These are phyloP conservation scores for Inga laurina DNA, from an alignment of 306 rosid species.

Conservation along the genomic window DNA sequence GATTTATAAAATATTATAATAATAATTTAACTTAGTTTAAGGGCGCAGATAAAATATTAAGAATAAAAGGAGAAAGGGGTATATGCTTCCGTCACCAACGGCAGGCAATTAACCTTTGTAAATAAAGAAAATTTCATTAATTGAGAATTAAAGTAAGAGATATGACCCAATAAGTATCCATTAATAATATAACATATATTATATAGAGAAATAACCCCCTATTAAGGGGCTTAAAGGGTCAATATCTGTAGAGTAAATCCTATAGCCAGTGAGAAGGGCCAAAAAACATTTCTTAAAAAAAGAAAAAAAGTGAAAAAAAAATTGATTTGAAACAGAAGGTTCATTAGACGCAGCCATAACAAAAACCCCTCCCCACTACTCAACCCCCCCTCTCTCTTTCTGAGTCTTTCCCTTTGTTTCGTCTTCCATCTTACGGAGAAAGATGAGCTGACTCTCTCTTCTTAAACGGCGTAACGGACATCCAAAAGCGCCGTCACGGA, in stretches of 20 bases:
- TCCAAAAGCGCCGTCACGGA: slow-evolving; percentile 61
- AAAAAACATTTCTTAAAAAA: neutral
- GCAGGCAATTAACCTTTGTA: slow-evolving; percentile 37
- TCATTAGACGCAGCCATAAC: slow-evolving; percentile 33
- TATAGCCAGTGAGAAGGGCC: slow-evolving; percentile 27
- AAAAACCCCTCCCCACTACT: slow-evolving; percentile 15
- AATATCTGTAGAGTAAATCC: slow-evolving; percentile 39
- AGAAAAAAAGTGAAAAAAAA: neutral
- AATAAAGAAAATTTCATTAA: slow-evolving; percentile 54
- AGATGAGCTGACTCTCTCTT: slow-evolving; percentile 32
- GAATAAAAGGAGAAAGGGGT: too few relatives aligned
- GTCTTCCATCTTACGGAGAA: slow-evolving; percentile 36
- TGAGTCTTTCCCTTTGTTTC: neutral
- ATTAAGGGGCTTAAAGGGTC: slow-evolving; percentile 56
- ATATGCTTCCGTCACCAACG: slow-evolving; percentile 3
- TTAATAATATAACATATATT: slow-evolving; percentile 6
- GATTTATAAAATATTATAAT: too few relatives aligned
- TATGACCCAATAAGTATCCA: slow-evolving; percentile 59
- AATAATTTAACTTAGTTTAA: too few relatives aligned
- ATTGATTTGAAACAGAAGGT: slow-evolving; percentile 4
- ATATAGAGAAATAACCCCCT: slow-evolving; percentile 39
- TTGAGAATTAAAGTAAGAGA: slow-evolving; percentile 51
- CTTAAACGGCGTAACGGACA: slow-evolving; percentile 74
- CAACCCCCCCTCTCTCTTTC: neutral
- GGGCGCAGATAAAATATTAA: too few relatives aligned